Conservation (phyloP, 2,329 filamentous ascomycete genomes). For the Penicillium sp. region DNA sequence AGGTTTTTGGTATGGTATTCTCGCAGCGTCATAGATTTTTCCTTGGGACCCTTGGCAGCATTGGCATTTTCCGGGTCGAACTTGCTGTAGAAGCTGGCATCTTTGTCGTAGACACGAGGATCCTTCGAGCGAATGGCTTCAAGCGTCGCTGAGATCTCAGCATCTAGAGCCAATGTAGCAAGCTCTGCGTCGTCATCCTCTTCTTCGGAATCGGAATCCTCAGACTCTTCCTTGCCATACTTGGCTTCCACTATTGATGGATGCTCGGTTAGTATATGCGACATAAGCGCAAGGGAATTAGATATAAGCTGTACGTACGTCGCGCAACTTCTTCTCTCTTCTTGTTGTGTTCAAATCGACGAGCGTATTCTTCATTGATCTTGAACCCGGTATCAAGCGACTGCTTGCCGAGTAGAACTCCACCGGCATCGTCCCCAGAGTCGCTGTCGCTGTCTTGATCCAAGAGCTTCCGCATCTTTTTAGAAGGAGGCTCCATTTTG, state of each 20-base stretch:
- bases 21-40: constrained; percentile 79
- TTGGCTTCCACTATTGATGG: constrained; percentile 78
- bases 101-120: constrained; percentile 81
- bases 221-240: constrained; percentile 59
- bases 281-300: neutral
- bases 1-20: constrained; percentile 93
- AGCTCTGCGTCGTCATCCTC: constrained; percentile 91
- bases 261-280: constrained; percentile 2
- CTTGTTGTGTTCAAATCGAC: constrained; percentile 93
- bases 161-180: constrained; percentile 79
- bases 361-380: constrained; percentile 87
- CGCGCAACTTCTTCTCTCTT: constrained; percentile 81
- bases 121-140: constrained; percentile 88
- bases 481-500: constrained; percentile 44
- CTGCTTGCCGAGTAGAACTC: constrained; percentile 35
- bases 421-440: constrained; percentile 42
- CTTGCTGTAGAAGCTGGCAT: constrained; percentile 72
- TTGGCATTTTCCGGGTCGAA: constrained; percentile 54
- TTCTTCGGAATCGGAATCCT: constrained; percentile 68
- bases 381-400: constrained; percentile 57
- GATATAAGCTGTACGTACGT: constrained; percentile 32
- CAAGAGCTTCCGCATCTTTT: constrained; percentile 42
- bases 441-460: constrained; percentile 44
- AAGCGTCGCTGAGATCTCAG: constrained; percentile 81
- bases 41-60: constrained; percentile 55